Conservation (phyloP, 352 stramenopile species). For the Plasmopara muralis region DNA sequence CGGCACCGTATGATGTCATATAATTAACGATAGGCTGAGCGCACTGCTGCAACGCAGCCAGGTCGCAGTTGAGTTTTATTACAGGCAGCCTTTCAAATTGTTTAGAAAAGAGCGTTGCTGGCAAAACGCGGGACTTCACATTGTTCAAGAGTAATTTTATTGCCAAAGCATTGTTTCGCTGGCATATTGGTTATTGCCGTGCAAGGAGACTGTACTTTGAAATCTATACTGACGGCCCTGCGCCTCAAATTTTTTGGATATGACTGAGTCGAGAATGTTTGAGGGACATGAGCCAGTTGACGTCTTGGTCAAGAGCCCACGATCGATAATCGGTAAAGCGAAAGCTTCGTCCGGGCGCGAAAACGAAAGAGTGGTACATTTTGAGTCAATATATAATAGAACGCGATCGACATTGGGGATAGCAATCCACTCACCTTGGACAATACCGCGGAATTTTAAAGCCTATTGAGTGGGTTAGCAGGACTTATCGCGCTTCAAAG, state of each 20-base stretch:
- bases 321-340: conserved; percentile 22
- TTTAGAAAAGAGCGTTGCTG: conserved; percentile 31
- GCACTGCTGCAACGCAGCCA: conserved; percentile 51
- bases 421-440: conserved; percentile 28
- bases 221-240: conserved; percentile 53
- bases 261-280: conserved; percentile 38
- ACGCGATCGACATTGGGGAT: conserved; percentile 54
- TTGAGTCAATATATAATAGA: conserved; percentile 46
- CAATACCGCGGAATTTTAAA: conserved; percentile 52
- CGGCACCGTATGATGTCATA: conserved; percentile 35
- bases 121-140: conserved; percentile 45
- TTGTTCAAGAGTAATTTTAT: conserved; percentile 60
- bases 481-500: conserved; percentile 76
- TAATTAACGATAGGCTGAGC: conserved; percentile 32
- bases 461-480: conserved; percentile 40
- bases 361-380: conserved; percentile 39
- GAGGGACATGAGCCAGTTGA: conserved; percentile 33
- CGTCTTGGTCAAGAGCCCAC: conserved; percentile 48
- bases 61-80: conserved; percentile 30
- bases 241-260: conserved; percentile 56
- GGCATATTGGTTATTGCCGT: conserved; percentile 37
- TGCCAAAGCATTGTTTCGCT: conserved; percentile 29
- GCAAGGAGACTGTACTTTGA: conserved; percentile 43
- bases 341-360: conserved; percentile 44
- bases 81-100: conserved; percentile 34